Evolutionary conservation across 169 alveolate genomes (phyloP), one percentile per base, ranked within the genome.

Genomic region (Condylostoma magnum): DNA sequence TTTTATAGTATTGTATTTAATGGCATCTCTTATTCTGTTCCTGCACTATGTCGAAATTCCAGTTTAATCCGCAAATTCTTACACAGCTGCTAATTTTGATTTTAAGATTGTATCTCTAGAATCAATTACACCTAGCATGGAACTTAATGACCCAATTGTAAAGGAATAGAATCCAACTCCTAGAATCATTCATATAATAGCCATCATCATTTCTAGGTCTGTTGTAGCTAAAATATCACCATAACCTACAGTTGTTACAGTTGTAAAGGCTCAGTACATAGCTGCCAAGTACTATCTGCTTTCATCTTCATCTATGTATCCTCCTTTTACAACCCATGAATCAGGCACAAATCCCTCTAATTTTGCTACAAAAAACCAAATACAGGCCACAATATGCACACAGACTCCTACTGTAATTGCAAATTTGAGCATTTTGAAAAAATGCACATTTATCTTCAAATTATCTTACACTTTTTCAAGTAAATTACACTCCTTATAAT

Each of bases 341-440:
- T 82, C 85, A 4, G 90, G 90, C 2, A 68, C 50, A 46, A 81
- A 80, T 53, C 82, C 90, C 41, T 73, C 71, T n/a, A 88, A 37
- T 75, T 71, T 82, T 4, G 90, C 79, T 58, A 76, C 55, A n/a
- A 88, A 74, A 47, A 48, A 82, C 92, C 94, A 88, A n/a, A 88
- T 56, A 50, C 94, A 88, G 2, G 87, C 90, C 31, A 81, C 73
- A 28, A 80, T 53, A 68, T 87, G 94, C 53, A 83, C 81, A 53
- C 77, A 38, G 27, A 74, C 33, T 20, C 74, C 25, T 36, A 58
- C 71, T 1, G 71, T 27, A 34, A 58, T 53, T 51, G n/a, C n/a
- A n/a, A n/a, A n/a, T n/a, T n/a, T n/a, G n/a, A n/a, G n/a, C n/a
- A n/a, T n/a, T n/a, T n/a, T n/a, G n/a, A n/a, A n/a, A n/a, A n/a